Evolutionary conservation across 1,284 basidiomycete genomes (phyloP), one percentile per base, ranked within the genome.

Genomic region (Phylloporus sp.): DNA sequence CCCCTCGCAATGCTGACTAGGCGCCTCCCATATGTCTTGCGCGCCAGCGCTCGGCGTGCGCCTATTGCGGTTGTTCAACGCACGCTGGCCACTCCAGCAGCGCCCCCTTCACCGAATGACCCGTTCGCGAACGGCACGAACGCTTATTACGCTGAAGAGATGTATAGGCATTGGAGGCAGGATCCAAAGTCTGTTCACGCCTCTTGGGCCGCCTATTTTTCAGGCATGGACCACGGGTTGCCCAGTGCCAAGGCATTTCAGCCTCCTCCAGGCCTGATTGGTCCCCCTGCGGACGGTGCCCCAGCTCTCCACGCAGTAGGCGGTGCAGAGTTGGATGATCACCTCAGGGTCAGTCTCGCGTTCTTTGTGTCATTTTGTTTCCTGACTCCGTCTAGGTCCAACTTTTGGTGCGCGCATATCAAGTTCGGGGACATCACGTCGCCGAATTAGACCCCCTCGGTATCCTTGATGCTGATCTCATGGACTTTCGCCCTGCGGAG

Each of bases 351-450:
- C 69, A 66, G 84, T 71, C 4, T 20, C 65, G 25, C 60, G 45
- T 25, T 39, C 14, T 52, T 15, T 32, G 29, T n/a, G 20, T 49
- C 43, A 32, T 32, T 55, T 55, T 55, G 70, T 12, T 71, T 39
- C 61, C 57, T 68, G 10, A 72, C 58, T 29, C 20, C 15, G 29
- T 59, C 64, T 70, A 98, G 96, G 91, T 96, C 29, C 97, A 98
- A 93, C 88, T 98, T 43, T 91, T 98, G 71, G 95, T 99, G 67
- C 93, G 97, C 74, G 97, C 98, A 11, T 99, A 98, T 84, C 97
- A 99, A 91, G 97, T 99, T 39, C 94, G 97, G 67, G 97, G 98
- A 45, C 98, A 99, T 80, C 95, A 98, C 79, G 89, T 97, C 73
- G 98, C 97, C 65, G 92, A 97, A 74, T 88, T 99, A 68, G 97